Percentiles rank a stretch among this genome's conserved stretches.
phyloP scores from a whole-genome alignment of 441 rosid species.

The Croton setiger region DNA sequence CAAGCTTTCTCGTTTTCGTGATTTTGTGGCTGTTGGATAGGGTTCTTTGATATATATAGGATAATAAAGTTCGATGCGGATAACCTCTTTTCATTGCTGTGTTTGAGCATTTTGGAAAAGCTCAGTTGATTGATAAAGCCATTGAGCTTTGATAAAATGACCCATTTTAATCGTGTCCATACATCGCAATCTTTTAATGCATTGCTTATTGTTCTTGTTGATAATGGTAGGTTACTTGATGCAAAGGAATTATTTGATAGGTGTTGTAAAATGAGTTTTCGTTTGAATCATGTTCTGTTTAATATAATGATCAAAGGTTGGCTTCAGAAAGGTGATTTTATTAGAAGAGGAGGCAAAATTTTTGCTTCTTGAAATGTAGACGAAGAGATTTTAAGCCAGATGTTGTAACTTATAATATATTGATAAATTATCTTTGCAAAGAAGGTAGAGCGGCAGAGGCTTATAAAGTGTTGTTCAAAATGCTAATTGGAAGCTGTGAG shows the following conservation, averaged over 20 bases:
- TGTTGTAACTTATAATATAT: constrained; percentile 65
- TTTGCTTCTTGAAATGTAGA: constrained; percentile 74
- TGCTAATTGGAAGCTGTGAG: constrained; percentile 71
- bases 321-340: constrained; percentile 43
- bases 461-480: constrained; percentile 52
- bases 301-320: constrained; percentile 71
- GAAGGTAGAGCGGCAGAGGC: constrained; percentile 59
- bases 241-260: constrained; percentile 48
- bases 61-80: constrained; percentile 47
- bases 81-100: constrained; percentile 65
- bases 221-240: constrained; percentile 41
- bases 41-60: constrained; percentile 39
- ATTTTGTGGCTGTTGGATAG: constrained; percentile 57
- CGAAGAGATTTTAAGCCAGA: constrained; percentile 65
- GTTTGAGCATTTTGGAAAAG: constrained; percentile 73
- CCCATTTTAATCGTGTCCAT: constrained; percentile 54
- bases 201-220: constrained; percentile 60
- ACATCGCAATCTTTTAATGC: constrained; percentile 61
- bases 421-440: constrained; percentile 66
- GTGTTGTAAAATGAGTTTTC: constrained; percentile 47
- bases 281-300: constrained; percentile 62
- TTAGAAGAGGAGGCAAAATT: constrained; percentile 50
- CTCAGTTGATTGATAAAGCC: constrained; percentile 48
- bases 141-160: constrained; percentile 43
- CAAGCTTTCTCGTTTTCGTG: constrained; percentile 62